Base-by-base conservation (phyloP, 192 early-diverging fungal species). In the Coemansia sp. region DNA sequence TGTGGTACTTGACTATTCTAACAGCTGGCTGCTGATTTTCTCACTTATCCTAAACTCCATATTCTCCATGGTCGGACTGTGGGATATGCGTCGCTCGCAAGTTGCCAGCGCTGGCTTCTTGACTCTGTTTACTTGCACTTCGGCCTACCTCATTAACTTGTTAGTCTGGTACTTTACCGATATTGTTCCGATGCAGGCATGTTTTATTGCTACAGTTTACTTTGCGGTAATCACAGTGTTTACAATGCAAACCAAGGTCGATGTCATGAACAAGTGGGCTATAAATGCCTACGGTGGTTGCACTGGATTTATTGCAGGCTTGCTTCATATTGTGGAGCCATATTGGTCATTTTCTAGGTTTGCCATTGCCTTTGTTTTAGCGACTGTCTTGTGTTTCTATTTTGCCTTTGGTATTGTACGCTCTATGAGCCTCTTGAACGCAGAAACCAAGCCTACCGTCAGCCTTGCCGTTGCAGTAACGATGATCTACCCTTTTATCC, bases 1-100 rank as follows among this genome's bases (percentile, higher is more conserved):
- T 61, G n/a, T 61, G 38, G 59, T 38, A 2, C 6, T 20, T 2
- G 59, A 61, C 36, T 34, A 61, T n/a, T 15, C 59, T 15, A 34
- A 61, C 59, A 61, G 59, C 20, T 61, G 59, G 59, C 59, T 61
- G 16, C 59, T 61, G 16, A 61, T 61, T n/a, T 61, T 61, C 59
- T 61, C 59, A 1, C 59, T 61, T 16, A 61, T 61, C 8, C 15
- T 61, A 5, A 61, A 61, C 59, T 61, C 59, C 40, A 18, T 61
- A 7, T 61, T 61, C 40, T 34, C 59, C 33, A 38, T 61, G 59
- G 59, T 38, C 11, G 59, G 34, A 36, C 31, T 61, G 34, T 38
- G 36, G 59, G 31, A 61, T 5, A 38, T n/a, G 16, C 59, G 59
- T 33, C 59, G 59, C 16, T 61, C 59, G 33, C 31, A 61, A 11